A percentile compares a stretch with the other conserved stretches of the same genome.
Conservation (phyloP, 306 rosid species). For the Citrullus colocynthis region DNA sequence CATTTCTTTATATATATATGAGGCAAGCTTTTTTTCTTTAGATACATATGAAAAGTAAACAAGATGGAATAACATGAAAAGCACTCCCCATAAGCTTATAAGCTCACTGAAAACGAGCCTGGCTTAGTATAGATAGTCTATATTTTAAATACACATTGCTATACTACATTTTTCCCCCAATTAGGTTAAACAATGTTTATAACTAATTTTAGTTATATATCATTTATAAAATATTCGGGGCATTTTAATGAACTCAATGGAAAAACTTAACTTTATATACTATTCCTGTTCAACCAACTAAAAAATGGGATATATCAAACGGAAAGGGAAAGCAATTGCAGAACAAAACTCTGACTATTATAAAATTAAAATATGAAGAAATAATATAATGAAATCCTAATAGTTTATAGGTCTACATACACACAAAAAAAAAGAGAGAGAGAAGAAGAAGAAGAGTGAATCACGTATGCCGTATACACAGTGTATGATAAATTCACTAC, state of each 20-base stretch:
- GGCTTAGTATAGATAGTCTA: neutral
- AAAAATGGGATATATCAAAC: neutral
- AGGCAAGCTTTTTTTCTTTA: neutral
- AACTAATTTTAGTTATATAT: neutral
- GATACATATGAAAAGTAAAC: neutral
- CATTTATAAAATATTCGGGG: neutral
- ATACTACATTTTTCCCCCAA: neutral
- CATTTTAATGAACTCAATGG: neutral
- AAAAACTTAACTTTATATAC: neutral
- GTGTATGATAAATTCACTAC: conserved; percentile 26
- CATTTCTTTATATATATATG: neutral
- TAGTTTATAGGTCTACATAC: neutral
- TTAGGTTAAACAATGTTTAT: neutral
- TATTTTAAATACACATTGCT: neutral
- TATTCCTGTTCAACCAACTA: neutral
- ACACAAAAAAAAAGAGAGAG: neutral
- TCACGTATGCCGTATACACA: neutral
- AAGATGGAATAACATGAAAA: neutral
- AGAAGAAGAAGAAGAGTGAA: neutral
- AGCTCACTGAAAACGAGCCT: neutral
- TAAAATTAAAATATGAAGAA: neutral
- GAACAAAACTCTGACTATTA: neutral
- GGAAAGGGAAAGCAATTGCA: neutral
- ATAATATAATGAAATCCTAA: neutral
- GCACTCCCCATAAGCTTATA: neutral